Conservation (phyloP, 305 asterid species). For the Lippia alba region DNA sequence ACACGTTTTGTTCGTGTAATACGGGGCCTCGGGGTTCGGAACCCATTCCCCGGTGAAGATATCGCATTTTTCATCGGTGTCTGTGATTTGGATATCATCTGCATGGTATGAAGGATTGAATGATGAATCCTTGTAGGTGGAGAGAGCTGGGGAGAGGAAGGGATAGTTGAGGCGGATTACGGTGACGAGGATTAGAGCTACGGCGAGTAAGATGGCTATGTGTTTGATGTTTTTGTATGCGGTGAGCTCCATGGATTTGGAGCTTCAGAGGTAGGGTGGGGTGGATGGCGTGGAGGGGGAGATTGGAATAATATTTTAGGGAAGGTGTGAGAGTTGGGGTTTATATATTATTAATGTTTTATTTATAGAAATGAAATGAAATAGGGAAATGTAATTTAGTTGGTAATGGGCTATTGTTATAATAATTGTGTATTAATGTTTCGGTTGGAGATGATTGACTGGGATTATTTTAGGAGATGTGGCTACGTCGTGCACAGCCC, state of each 20-base stretch:
- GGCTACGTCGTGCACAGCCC: no score
- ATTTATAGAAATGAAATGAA: not conserved
- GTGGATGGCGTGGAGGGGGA: conserved; percentile 30
- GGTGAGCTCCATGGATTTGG: conserved; percentile 46
- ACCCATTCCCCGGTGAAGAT: conserved; percentile 75
- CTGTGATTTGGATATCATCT: conserved; percentile 27
- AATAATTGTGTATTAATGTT: not conserved
- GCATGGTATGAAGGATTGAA: conserved; percentile 31
- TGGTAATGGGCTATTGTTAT: conserved; percentile 10
- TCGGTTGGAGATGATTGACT: conserved; percentile 23
- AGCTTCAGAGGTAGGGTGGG: not conserved
- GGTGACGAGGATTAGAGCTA: conserved; percentile 42
- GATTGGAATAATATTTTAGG: conserved; percentile 34
- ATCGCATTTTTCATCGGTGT: conserved; percentile 50
- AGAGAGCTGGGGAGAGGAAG: conserved; percentile 21
- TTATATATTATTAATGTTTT: not conserved
- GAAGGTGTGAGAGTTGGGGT: not conserved
- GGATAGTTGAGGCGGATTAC: conserved; percentile 49
- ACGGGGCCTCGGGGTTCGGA: conserved; percentile 63
- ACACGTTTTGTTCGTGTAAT: conserved; percentile 70
- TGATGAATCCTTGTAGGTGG: conserved; percentile 29
- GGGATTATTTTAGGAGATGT: no score
- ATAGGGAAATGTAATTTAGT: not conserved
- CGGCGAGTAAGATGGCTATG: conserved; percentile 28
- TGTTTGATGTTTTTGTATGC: conserved; percentile 29